Conservation (phyloP, 352 stramenopile genomes). For the Phytophthora foliorum region DNA sequence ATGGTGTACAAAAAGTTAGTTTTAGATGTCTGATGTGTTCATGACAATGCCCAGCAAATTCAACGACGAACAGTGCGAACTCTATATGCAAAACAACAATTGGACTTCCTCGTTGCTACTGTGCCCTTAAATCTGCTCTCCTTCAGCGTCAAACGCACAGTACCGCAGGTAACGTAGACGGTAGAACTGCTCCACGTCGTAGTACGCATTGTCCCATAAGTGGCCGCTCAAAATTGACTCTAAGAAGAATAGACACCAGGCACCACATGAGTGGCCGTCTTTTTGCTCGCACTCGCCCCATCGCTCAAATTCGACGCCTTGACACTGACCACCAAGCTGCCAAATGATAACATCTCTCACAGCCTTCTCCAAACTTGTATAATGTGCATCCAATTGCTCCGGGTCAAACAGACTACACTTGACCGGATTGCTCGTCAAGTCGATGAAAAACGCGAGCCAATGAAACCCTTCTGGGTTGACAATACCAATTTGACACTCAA, state of each 20-base stretch:
- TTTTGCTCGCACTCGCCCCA: neutral
- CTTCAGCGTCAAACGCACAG: neutral
- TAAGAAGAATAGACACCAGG: neutral
- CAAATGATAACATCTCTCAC: neutral
- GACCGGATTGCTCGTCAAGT: neutral
- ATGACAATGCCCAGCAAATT: no score
- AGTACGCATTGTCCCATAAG: neutral
- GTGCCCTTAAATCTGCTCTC: neutral
- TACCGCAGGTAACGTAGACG: neutral
- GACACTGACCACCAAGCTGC: neutral
- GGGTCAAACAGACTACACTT: neutral
- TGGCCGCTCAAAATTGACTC: neutral
- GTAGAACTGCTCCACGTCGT: neutral
- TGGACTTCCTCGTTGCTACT: no score
- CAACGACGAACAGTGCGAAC: no score
- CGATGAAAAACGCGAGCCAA: neutral
- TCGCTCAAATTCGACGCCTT: neutral
- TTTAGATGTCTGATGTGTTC: no score
- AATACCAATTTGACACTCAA: neutral
- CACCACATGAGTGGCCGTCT: neutral
- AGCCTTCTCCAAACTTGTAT: neutral
- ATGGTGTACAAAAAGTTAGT: no score
- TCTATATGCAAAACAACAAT: no score
- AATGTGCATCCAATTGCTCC: neutral
- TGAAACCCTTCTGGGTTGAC: neutral